Conservation (phyloP, 2,329 filamentous ascomycete species). For the Curvularia eragrostidis region DNA sequence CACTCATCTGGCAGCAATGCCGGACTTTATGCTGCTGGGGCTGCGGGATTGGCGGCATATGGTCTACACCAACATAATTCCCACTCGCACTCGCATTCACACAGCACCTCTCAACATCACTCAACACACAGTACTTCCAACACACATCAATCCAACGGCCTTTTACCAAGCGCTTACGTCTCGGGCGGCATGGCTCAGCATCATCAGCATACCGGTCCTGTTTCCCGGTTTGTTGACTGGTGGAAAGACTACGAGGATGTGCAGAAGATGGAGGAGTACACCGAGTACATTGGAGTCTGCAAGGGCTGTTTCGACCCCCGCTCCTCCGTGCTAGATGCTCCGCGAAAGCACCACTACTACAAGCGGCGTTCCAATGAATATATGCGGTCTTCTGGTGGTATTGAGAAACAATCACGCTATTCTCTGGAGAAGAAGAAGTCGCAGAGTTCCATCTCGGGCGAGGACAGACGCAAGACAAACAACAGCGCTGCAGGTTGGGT, state of each 20-base stretch:
- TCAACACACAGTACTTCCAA: conserved; percentile 42
- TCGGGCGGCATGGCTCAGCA: conserved; percentile 53
- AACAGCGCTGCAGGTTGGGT: conserved; percentile 58
- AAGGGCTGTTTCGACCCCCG: conserved; percentile 69
- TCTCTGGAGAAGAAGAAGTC: conserved; percentile 40
- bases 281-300: conserved; percentile 70
- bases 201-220: conserved; percentile 63
- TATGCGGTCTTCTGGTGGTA: conserved; percentile 55
- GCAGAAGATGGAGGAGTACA: conserved; percentile 70
- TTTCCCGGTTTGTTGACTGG: conserved; percentile 64
- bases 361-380: conserved; percentile 54
- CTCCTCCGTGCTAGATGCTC: conserved; percentile 63
- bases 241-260: conserved; percentile 71
- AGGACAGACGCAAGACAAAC: conserved; percentile 51
- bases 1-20: conserved; percentile 52
- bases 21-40: conserved; percentile 56
- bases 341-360: conserved; percentile 65
- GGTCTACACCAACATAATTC: conserved; percentile 52
- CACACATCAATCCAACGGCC: conserved; percentile 30
- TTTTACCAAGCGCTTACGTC: conserved; percentile 30
- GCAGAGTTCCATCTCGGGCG: conserved; percentile 39
- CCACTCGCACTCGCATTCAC: conserved; percentile 45
- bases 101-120: conserved; percentile 32
- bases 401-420: conserved; percentile 67
- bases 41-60: conserved; percentile 57